These are phyloP conservation scores for Exophiala aquamarina DNA, from an alignment of 2,329 filamentous ascomycete species.

Conservation along the genomic window DNA sequence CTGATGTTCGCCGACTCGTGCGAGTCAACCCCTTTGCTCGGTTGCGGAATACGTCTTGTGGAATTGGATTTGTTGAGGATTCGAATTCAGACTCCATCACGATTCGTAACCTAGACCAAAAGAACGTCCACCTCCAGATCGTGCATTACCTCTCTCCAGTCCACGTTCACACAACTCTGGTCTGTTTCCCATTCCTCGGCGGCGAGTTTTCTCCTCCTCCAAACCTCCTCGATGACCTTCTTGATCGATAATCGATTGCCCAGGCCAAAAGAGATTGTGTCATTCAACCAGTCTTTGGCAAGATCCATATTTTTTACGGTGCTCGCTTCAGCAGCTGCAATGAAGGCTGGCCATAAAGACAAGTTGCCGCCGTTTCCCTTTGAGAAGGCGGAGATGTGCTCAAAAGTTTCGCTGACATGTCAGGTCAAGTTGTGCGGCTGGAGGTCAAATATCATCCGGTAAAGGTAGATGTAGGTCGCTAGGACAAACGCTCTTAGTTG, in stretches of 20 bases:
- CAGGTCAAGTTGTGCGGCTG: slow-evolving; percentile 16
- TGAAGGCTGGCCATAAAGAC: slow-evolving; percentile 28
- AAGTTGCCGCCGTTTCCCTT: slow-evolving; percentile 19
- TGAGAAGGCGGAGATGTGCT: slow-evolving; percentile 16
- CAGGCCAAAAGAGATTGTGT: slow-evolving; percentile 7
- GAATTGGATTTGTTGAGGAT: no score
- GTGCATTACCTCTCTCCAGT: slow-evolving; percentile 17
- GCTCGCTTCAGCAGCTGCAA: slow-evolving; percentile 26
- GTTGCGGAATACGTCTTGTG: no score
- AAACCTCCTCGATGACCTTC: slow-evolving; percentile 11
- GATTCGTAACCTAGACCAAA: slow-evolving; percentile 12
- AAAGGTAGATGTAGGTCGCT: slow-evolving; percentile 25
- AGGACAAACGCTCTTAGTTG: slow-evolving; percentile 19
- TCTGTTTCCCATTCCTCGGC: neutral
- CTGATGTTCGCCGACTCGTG: neutral
- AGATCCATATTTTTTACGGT: slow-evolving; percentile 13
- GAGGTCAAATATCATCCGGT: slow-evolving; percentile 20
- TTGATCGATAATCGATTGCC: slow-evolving; percentile 10
- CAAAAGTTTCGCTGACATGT: slow-evolving; percentile 19
- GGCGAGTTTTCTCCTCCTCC: slow-evolving; percentile 6
- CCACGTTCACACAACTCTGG: slow-evolving; percentile 5
- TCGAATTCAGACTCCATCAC: no score
- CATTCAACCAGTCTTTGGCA: slow-evolving; percentile 7
- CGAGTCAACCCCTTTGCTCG: no score
- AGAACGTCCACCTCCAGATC: slow-evolving; percentile 13